phyloP scores from a whole-genome alignment of 1,284 basidiomycete genomes.

The Apiotrichum gracile region DNA sequence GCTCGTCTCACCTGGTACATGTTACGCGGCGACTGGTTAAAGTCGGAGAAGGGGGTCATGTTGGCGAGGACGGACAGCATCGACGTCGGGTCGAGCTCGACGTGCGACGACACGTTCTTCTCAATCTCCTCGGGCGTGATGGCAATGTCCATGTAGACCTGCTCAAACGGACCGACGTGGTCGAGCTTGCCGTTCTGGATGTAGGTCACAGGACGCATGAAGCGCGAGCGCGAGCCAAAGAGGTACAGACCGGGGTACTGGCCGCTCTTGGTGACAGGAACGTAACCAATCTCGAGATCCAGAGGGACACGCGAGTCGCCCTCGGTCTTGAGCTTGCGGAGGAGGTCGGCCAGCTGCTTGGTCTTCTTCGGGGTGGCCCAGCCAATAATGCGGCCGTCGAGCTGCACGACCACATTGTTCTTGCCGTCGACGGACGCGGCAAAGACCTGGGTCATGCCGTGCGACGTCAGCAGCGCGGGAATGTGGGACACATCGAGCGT shows the following conservation, averaged over 20 bases:
- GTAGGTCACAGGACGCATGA: conserved; percentile 98
- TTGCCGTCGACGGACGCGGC: conserved; percentile 69
- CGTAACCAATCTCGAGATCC: conserved; percentile 91
- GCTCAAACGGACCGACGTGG: conserved; percentile 93
- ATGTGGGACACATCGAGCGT: conserved; percentile 72
- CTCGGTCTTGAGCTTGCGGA: conserved; percentile 96
- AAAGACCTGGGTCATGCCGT: conserved; percentile 94
- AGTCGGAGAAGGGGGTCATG: conserved; percentile 72
- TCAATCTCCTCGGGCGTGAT: conserved; percentile 87
- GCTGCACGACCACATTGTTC: conserved; percentile 78
- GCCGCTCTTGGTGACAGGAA: conserved; percentile 83
- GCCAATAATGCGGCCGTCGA: conserved; percentile 93
- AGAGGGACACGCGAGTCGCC: conserved; percentile 73
- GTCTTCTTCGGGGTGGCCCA: conserved; percentile 78
- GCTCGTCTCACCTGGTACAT: conserved; percentile 58
- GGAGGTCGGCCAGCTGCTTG: conserved; percentile 69
- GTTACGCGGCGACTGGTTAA: conserved; percentile 70
- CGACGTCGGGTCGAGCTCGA: conserved; percentile 91
- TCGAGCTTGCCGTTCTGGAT: conserved; percentile 79
- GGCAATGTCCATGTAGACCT: conserved; percentile 99
- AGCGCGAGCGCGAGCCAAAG: conserved; percentile 79
- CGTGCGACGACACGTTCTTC: conserved; percentile 72
- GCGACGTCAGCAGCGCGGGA: conserved; percentile 70
- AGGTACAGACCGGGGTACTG: conserved; percentile 96
- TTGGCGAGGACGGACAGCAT: conserved; percentile 74